A percentile compares a stretch with the other conserved stretches of the same genome.
These are phyloP conservation scores for Colletotrichum cereale DNA, from an alignment of 2,329 filamentous ascomycete species.

Conservation along the genomic window DNA sequence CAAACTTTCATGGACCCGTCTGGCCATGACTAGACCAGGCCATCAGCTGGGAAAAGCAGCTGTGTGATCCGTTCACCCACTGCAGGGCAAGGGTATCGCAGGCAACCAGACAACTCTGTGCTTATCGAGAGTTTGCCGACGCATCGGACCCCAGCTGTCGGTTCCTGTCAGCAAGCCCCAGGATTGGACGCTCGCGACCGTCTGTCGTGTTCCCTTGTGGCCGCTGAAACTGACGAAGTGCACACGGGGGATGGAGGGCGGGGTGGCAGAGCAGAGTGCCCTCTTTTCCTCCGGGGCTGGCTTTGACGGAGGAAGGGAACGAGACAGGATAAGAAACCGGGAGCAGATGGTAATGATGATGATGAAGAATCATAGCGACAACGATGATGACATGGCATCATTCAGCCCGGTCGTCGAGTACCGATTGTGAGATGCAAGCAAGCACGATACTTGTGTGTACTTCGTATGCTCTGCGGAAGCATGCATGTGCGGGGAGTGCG, in stretches of 20 bases:
- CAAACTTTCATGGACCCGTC: constrained; percentile 33
- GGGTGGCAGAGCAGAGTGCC: not conserved
- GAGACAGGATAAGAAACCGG: not conserved
- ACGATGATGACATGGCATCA: not conserved
- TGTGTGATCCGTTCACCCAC: constrained; percentile 23
- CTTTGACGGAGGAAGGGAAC: not conserved
- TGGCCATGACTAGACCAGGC: constrained; percentile 21
- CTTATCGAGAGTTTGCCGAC: constrained; percentile 36
- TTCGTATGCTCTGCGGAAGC: not conserved
- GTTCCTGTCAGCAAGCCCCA: constrained; percentile 27
- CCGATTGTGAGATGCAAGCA: not conserved
- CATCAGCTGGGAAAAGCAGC: constrained; percentile 10
- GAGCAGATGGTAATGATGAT: not conserved
- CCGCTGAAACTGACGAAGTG: constrained; percentile 7
- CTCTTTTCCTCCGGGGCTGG: not conserved
- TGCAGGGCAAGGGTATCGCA: constrained; percentile 14
- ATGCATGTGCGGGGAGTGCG: not conserved
- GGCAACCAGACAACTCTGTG: not conserved
- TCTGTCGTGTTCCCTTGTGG: not conserved
- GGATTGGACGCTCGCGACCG: constrained; percentile 25
- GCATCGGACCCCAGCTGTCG: constrained; percentile 28
- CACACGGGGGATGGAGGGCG: constrained; percentile 1
- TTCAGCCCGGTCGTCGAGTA: not conserved
- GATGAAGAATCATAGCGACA: not conserved
- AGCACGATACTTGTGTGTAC: not conserved